A percentile compares a stretch with the other conserved stretches of the same genome.
Conservation (phyloP, 192 early-diverging fungal species). For the Spizellomyces sp. region DNA sequence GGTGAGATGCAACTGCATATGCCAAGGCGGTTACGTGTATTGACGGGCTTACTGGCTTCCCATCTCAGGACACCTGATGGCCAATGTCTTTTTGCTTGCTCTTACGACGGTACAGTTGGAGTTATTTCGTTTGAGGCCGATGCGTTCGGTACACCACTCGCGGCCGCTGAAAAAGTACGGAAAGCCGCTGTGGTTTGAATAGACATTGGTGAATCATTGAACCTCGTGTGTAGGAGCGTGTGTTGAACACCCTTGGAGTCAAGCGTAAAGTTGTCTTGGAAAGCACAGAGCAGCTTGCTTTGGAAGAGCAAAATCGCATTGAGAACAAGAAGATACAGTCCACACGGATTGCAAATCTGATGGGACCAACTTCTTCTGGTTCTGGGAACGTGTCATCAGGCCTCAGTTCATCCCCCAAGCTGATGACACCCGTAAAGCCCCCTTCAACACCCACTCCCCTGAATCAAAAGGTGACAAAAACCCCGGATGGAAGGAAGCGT, state of each 20-base stretch:
- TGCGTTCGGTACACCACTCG: constrained; percentile 69
- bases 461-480: constrained; percentile 65
- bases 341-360: neutral
- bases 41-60: neutral
- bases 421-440: constrained; percentile 26
- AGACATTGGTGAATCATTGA: neutral
- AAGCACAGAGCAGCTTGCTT: constrained; percentile 31
- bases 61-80: constrained; percentile 71
- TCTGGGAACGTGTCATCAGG: neutral
- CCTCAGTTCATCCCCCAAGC: neutral
- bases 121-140: constrained; percentile 68
- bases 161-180: constrained; percentile 67
- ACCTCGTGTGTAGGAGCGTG: constrained; percentile 23
- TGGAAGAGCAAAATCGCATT: constrained; percentile 31
- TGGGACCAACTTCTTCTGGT: constrained; percentile 9
- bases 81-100: constrained; percentile 76
- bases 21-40: neutral
- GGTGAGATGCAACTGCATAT: constrained; percentile 47
- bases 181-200: neutral
- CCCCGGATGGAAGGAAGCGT: constrained; percentile 81
- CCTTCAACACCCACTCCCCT: neutral
- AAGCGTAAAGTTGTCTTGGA: constrained; percentile 43
- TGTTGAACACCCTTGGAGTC: constrained; percentile 42
- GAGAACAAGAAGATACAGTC: constrained; percentile 3
- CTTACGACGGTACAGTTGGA: constrained; percentile 87